Evolutionary conservation across 139 green algal species (phyloP).

Genomic region (Volvox africanus): DNA sequence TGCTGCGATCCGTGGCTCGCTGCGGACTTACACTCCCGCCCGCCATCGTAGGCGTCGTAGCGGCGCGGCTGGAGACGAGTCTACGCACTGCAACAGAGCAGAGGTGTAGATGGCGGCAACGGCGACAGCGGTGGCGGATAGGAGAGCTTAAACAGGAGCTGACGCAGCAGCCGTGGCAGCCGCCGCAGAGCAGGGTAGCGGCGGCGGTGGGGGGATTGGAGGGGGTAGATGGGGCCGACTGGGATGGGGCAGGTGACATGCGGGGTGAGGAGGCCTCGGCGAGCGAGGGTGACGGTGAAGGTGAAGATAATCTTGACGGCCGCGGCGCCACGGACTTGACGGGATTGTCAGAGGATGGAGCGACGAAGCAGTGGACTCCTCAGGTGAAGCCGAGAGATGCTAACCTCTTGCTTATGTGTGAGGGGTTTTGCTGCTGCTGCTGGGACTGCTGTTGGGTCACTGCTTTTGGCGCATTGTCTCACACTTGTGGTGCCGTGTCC

Average conservation of each 20-base stretch:
- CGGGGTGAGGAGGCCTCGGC: not conserved
- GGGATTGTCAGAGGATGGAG: not conserved
- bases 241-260: not conserved
- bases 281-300: not conserved
- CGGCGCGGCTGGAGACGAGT: slow-evolving; percentile 26
- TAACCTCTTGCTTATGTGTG: too few species aligned
- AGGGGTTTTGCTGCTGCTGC: too few species aligned
- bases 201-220: not conserved
- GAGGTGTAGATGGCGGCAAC: not conserved
- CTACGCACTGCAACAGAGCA: not conserved
- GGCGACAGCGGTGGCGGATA: not conserved
- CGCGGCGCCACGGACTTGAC: not conserved
- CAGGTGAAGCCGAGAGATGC: not conserved
- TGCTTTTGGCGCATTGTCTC: too few species aligned
- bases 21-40: not conserved
- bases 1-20: not conserved
- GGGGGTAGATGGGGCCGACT: not conserved
- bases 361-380: not conserved
- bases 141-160: not conserved
- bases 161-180: too few species aligned
- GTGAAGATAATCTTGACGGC: not conserved
- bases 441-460: too few species aligned
- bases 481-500: too few species aligned
- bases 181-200: not conserved
- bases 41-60: not conserved